Conservation (phyloP, 768 basidiomycete species). For the Cubamyces lactineus region DNA sequence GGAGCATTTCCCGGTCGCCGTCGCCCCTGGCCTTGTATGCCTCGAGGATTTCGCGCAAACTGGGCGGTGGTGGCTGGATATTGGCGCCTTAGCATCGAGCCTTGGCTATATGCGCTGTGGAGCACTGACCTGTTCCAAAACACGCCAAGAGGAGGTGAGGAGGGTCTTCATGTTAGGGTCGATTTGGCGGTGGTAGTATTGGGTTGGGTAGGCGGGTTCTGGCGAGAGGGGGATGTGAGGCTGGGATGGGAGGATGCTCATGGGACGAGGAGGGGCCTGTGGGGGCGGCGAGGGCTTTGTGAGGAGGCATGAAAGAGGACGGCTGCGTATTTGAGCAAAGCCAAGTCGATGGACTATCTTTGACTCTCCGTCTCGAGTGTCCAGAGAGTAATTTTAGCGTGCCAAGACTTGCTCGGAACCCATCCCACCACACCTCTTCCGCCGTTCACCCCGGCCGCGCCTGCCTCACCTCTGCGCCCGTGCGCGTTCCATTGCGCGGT, state of each 20-base stretch:
- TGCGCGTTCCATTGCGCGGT: neutral
- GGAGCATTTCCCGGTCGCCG: conserved; percentile 89
- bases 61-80: conserved; percentile 73
- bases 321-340: conserved; percentile 43
- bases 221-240: conserved; percentile 28
- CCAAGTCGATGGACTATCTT: conserved; percentile 53
- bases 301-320: conserved; percentile 27
- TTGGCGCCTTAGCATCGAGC: neutral
- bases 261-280: conserved; percentile 21
- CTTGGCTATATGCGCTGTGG: neutral
- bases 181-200: conserved; percentile 13
- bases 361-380: conserved; percentile 38
- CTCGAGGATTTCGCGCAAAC: conserved; percentile 80
- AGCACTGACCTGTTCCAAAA: conserved; percentile 49
- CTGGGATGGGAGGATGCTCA: conserved; percentile 34
- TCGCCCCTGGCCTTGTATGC: conserved; percentile 87
- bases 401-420: conserved; percentile 40
- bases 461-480: neutral
- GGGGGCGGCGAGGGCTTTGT: conserved; percentile 13
- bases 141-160: conserved; percentile 47
- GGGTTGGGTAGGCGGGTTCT: conserved; percentile 10
- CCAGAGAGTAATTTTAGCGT: conserved; percentile 43
- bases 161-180: conserved; percentile 37
- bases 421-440: conserved; percentile 23
- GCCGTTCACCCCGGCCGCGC: conserved; percentile 2